Evolutionary conservation across 1,139 yeast species (phyloP), one percentile per base, ranked within the genome.

Genomic region (Saccharomyces hybrid): DNA sequence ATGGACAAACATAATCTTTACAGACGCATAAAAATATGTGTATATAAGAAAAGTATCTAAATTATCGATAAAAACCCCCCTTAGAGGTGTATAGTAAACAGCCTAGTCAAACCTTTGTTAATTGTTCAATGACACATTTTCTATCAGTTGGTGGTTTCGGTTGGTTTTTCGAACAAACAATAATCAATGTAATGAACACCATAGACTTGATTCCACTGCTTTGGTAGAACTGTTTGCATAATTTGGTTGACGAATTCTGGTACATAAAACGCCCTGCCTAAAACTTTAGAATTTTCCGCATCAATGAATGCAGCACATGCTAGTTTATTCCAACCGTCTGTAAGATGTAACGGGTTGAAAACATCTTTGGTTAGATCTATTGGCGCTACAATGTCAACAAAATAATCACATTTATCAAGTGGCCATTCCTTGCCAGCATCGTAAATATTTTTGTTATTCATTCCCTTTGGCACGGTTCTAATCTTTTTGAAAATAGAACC

Each of bases 391-490:
- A 83, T 77, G 65, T 86, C 93, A 51, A 86, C 70, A 58, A 76
- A 81, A 62, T 77, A 86, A 56, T 81, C 79, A 69, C 95, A 86
- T 14, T 71, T 60, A 0, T 66, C 70, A 41, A 79, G 70, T 0
- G 73, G 68, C 6, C 74, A 66, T 1, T 84, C 66, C 58, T 83
- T 82, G n/a, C 76, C 77, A 0, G 70, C 67, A 48, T 83, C 85
- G 63, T 79, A 88, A 49, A 71, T 56, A 64, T 90, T 89, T 59
- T 76, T 74, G 61, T 88, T 85, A 66, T 90, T 90, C 90, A 88
- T 87, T 13, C 83, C 81, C 0, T 61, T 52, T 1, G 95, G 93
- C 1, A 78, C 63, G 0, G 73, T 56, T 20, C 72, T 64, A n/a
- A 70, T 57, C 28, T 63, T 60, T 46, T 70, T 68, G 26, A 64